Percentiles rank a stretch among this genome's conserved stretches.
Evolutionary conservation across 495 filamentous ascomycete genomes (phyloP).

Genomic region (Xylaria longipes): DNA sequence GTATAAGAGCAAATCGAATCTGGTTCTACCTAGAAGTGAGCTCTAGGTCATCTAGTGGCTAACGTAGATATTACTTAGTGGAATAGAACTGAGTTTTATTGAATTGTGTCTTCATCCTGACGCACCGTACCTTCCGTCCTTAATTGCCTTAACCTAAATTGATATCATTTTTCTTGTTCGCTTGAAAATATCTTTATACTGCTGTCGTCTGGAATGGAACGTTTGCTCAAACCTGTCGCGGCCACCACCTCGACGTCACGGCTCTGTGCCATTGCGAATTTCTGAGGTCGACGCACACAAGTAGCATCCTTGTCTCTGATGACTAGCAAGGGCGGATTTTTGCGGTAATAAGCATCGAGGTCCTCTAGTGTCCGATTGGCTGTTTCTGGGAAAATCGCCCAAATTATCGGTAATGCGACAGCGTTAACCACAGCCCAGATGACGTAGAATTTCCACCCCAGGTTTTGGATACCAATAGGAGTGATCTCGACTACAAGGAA

Average conservation of each 20-base stretch:
- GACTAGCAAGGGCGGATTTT: slow-evolving; percentile 51
- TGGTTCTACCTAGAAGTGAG: neutral
- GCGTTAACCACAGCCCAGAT: slow-evolving; percentile 68
- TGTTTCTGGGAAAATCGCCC: slow-evolving; percentile 65
- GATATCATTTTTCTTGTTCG: neutral
- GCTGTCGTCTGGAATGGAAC: neutral
- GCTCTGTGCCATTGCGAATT: slow-evolving; percentile 29
- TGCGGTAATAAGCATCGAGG: slow-evolving; percentile 53
- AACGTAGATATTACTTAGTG: neutral
- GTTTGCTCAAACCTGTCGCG: neutral
- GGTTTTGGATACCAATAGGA: slow-evolving; percentile 63
- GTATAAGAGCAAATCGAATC: neutral
- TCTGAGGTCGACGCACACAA: slow-evolving; percentile 33
- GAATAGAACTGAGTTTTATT: neutral
- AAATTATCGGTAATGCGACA: slow-evolving; percentile 66
- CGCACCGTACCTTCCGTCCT: neutral
- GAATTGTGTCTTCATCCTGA: neutral
- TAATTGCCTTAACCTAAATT: neutral
- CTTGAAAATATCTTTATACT: neutral
- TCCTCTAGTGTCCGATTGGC: slow-evolving; percentile 55
- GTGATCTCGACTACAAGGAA: slow-evolving; percentile 70
- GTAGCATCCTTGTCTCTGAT: slow-evolving; percentile 42
- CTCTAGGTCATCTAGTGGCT: neutral
- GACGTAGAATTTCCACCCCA: slow-evolving; percentile 70
- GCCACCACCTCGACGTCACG: slow-evolving; percentile 37